Base-by-base conservation (phyloP, 2,329 filamentous ascomycete species). In the Annulohypoxylon truncatum region DNA sequence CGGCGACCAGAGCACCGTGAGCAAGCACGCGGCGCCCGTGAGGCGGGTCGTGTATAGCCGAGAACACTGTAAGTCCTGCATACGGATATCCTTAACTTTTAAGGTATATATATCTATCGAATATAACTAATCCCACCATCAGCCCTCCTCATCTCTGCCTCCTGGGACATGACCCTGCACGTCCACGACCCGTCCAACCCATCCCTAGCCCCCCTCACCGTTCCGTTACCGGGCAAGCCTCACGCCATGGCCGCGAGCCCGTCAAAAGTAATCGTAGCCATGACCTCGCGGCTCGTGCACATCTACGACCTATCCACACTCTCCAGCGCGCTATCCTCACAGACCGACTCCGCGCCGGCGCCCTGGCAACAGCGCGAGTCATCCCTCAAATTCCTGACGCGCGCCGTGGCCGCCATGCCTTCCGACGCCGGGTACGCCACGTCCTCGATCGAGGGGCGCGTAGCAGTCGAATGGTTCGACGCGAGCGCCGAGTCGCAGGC, bases 391-490 rank as follows among this genome's bases (percentile, higher is more conserved):
- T 99, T 97, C 81, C 93, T 97, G 84, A 98, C 95, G 1, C 89
- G 96, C 64, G 92, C 93, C 15, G 92, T 98, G 0, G 90, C 94
- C 13, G 97, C 95, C 79, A 98, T 99, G 96, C 95, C 96, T 12
- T 94, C 96, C 74, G 96, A 97, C 71, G 92, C 91, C 9, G 96
- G 96, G 4, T 99, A 98, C 77, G 94, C 95, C 8, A 95, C 92
- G 1, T 93, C 89, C 63, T 94, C 90, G 74, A 99, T 99, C 74
- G 96, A 99, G 77, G 96, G 96, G 3, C 90, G 96, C 73, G 94
- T 99, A 1, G 95, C 94, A 0, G 96, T 99, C 0, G 96, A 99
- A 79, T 98, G 94, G 93, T 98, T 99, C 77, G 96, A 98, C 76
- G 92, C 96, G 13, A 92, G 89, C 4, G 84, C 89, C 42, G 92